These are phyloP conservation scores for Ceratobasidium sp. DNA, from an alignment of 1,284 basidiomycete species.

Conservation along the genomic window DNA sequence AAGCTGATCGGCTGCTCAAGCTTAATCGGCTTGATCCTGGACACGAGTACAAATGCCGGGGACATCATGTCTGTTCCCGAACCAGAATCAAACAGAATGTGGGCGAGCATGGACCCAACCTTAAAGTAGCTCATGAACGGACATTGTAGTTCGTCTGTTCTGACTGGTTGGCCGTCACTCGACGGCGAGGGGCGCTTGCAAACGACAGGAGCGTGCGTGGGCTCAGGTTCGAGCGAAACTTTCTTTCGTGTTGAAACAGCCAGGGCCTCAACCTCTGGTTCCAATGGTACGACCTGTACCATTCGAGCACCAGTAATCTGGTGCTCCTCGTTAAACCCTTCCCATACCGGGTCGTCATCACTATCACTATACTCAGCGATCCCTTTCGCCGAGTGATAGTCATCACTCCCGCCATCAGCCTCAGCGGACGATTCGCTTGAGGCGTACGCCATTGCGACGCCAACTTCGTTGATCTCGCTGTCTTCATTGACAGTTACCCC, in stretches of 20 bases:
- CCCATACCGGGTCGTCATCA: background rate
- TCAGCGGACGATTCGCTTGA: background rate
- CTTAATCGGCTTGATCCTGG: conserved; percentile 7
- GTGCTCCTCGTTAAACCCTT: background rate
- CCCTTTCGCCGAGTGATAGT: background rate
- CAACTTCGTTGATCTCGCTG: background rate
- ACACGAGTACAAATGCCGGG: conserved; percentile 1
- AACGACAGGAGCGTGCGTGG: too few relatives aligned
- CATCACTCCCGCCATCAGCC: background rate
- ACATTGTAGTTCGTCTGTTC: background rate
- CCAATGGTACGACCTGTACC: background rate
- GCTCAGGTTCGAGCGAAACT: too few relatives aligned
- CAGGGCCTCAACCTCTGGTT: background rate
- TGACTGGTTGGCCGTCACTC: conserved; percentile 11
- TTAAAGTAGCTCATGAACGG: conserved; percentile 4
- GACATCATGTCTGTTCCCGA: conserved; percentile 29
- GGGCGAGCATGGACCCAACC: background rate
- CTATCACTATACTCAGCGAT: background rate
- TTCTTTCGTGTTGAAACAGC: conserved; percentile 2
- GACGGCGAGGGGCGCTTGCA: too few relatives aligned
- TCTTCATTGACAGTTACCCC: background rate
- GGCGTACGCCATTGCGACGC: background rate
- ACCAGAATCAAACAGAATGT: conserved; percentile 30
- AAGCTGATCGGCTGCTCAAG: conserved; percentile 11
- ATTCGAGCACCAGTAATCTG: background rate